phyloP scores from a whole-genome alignment of 371 early-diverging fungal genomes.

The Entomophthora muscae region DNA sequence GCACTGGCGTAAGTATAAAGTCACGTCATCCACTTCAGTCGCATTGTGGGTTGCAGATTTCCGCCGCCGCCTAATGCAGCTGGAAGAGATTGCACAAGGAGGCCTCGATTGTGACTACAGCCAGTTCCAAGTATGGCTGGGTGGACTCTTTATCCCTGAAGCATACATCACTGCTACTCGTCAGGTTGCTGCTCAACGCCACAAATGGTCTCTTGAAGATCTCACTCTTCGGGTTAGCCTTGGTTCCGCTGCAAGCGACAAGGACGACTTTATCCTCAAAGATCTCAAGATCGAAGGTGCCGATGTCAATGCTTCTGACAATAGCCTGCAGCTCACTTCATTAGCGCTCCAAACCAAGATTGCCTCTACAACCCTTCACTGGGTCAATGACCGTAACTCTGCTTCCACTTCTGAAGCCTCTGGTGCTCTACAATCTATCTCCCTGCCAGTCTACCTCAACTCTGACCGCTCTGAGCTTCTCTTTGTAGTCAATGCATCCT shows the following conservation, averaged over 20 bases:
- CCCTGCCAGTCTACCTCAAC: conserved; percentile 73
- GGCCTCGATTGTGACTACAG: conserved; percentile 18
- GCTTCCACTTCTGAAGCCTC: conserved; percentile 4
- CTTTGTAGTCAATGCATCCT: conserved; percentile 37
- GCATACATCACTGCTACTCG: conserved; percentile 84
- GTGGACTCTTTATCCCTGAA: conserved; percentile 79
- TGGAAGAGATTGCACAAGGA: conserved; percentile 26
- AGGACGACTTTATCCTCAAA: conserved; percentile 16
- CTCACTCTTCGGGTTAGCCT: conserved; percentile 31
- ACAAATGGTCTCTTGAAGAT: conserved; percentile 47
- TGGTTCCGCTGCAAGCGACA: conserved; percentile 10
- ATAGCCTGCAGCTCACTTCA: conserved; percentile 29
- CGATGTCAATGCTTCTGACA: conserved; percentile 20
- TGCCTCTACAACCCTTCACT: conserved; percentile 23
- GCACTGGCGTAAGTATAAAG: conserved; percentile 63
- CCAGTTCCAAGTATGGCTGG: conserved; percentile 47
- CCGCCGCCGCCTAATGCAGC: conserved; percentile 43
- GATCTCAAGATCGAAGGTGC: conserved; percentile 51
- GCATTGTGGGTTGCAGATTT: conserved; percentile 62
- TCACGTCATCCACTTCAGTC: conserved; percentile 34
- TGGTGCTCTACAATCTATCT: background rate
- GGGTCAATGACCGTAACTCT: conserved; percentile 20
- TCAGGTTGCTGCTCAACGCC: conserved; percentile 60
- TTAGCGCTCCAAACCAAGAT: conserved; percentile 22
- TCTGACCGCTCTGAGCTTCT: conserved; percentile 54